These are phyloP conservation scores for Candida neerlandica DNA, from an alignment of 1,139 yeast species.

Conservation along the genomic window DNA sequence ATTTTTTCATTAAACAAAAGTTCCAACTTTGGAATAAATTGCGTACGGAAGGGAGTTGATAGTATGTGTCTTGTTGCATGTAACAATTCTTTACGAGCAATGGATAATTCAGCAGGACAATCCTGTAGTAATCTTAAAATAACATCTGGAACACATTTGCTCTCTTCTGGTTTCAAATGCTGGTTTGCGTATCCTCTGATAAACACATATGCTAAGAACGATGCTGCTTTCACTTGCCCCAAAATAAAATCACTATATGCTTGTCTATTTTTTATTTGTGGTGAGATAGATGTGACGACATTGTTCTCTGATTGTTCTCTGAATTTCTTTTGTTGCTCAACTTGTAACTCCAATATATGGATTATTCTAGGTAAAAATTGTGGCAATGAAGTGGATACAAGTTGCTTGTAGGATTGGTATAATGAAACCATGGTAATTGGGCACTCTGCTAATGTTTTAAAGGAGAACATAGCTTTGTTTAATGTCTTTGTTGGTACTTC, in stretches of 20 bases:
- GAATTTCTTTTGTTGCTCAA: slow-evolving; percentile 46
- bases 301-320: slow-evolving; percentile 61
- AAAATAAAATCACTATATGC: slow-evolving; percentile 87
- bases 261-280: slow-evolving; percentile 74
- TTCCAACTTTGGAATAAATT: slow-evolving; percentile 86
- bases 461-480: slow-evolving; percentile 70
- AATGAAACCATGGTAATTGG: slow-evolving; percentile 95
- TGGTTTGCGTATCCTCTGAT: slow-evolving; percentile 81
- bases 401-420: slow-evolving; percentile 80
- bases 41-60: slow-evolving; percentile 80
- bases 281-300: slow-evolving; percentile 54
- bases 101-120: slow-evolving; percentile 94
- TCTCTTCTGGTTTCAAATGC: slow-evolving; percentile 62
- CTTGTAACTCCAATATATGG: slow-evolving; percentile 73
- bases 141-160: slow-evolving; percentile 77
- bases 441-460: slow-evolving; percentile 92
- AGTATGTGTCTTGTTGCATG: slow-evolving; percentile 95
- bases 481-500: slow-evolving; percentile 45
- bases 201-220: slow-evolving; percentile 89
- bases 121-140: slow-evolving; percentile 86
- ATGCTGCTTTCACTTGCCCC: slow-evolving; percentile 97
- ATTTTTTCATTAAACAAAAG: slow-evolving; percentile 83
- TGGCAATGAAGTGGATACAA: slow-evolving; percentile 73
- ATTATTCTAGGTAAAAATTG: slow-evolving; percentile 82
- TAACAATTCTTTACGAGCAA: slow-evolving; percentile 87